phyloP scores from a whole-genome alignment of 768 basidiomycete genomes.

The Mycena filopes region DNA sequence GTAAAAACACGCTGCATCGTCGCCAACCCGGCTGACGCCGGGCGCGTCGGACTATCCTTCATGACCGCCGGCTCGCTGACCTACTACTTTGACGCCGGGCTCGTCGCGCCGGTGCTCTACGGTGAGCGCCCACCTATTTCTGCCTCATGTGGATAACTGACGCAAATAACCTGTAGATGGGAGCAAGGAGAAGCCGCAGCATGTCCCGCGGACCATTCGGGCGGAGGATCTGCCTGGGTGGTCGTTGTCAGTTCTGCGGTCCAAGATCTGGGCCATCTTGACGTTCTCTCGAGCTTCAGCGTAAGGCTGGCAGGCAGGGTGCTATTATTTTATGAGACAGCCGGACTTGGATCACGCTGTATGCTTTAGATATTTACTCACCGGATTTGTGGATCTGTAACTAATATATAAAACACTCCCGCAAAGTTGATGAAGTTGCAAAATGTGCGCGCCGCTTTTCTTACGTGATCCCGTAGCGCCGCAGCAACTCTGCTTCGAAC shows the following conservation, averaged over 20 bases:
- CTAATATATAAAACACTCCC: too few relatives aligned
- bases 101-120: constrained; percentile 39
- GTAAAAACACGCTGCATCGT: constrained; percentile 35
- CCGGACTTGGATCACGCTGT: too few relatives aligned
- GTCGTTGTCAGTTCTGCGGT: neutral
- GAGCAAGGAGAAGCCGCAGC: constrained; percentile 15
- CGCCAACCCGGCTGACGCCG: constrained; percentile 35
- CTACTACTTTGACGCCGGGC: constrained; percentile 36
- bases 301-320: too few relatives aligned
- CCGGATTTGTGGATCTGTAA: too few relatives aligned
- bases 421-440: too few relatives aligned
- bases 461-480: too few relatives aligned
- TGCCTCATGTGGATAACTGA: too few relatives aligned
- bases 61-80: constrained; percentile 39
- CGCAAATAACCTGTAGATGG: constrained; percentile 16
- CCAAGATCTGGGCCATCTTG: neutral
- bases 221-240: constrained; percentile 8
- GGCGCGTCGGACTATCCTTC: constrained; percentile 34
- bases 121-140: constrained; percentile 21
- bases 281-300: neutral
- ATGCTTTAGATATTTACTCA: too few relatives aligned
- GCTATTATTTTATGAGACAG: too few relatives aligned
- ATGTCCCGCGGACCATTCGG: constrained; percentile 22
- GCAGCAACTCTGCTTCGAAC: too few relatives aligned
- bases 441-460: too few relatives aligned